Base-by-base conservation (phyloP, 345 rosid species). In the Lenwebbia sp. region DNA sequence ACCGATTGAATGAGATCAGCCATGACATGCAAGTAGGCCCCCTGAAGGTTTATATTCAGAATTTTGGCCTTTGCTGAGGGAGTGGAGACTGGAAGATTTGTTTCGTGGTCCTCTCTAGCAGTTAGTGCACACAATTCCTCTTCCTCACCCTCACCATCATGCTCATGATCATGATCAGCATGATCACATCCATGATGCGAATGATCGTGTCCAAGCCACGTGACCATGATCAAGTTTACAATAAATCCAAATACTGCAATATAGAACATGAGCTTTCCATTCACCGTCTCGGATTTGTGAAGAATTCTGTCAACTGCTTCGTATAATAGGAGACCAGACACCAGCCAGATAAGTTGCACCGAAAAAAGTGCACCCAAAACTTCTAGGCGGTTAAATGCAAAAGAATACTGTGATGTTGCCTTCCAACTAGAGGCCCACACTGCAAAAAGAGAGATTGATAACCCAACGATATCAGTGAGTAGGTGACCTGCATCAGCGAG, bases 371-470 rank as follows among this genome's bases (percentile, higher is more conserved):
- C 95, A 7, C 97, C 99, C 86, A 96, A 83, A 56, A 97, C 95
- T 89, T 97, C 97, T 2, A 94, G 92, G 54, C 97, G 93, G 75
- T 86, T 90, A 88, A 87, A 96, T 83, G 98, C 98, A 7, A 93
- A 96, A 2, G 99, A 92, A 86, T 91, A 93, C 82, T 86, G 87
- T 4, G 91, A 74, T 37, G 95, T 94, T 30, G 99, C 93, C 85
- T 92, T 90, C 99, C 99, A 95, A 82, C 95, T 93, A 6, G 99
- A 95, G n/a, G 94, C 95, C 92, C 95, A 91, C 57, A 95, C 91
- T 1, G 96, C 88, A 26, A 95, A 89, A 81, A 96, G 93, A 50
- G 99, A 92, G 60, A 96, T 90, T 44, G 89, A 90, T 50, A 94
- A 90, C 84, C 98, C 98, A 21, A 92, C 94, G 26, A 94, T 90